Conservation (phyloP, 2,329 filamentous ascomycete genomes). For the Aspergillus jensenii region DNA sequence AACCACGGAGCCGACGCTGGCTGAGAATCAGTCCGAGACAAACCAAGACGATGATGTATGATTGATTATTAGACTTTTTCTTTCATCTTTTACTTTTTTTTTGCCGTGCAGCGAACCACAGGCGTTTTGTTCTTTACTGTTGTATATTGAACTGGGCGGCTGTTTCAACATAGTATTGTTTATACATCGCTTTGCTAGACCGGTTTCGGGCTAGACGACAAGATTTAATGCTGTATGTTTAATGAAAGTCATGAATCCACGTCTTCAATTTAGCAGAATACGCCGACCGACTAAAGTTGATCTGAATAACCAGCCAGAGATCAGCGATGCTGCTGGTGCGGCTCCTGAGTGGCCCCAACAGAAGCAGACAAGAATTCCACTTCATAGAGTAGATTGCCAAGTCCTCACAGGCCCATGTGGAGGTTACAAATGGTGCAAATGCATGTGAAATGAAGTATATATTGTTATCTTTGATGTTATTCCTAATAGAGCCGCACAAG, state of each 20-base stretch:
- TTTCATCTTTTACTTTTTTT: not conserved
- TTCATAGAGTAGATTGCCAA: too few relatives aligned
- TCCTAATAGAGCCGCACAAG: too few relatives aligned
- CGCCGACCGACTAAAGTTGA: not conserved
- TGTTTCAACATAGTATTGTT: constrained; percentile 11
- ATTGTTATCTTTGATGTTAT: too few relatives aligned
- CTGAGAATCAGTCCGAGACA: not conserved
- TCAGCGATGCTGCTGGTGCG: too few relatives aligned
- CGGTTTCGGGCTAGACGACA: not conserved
- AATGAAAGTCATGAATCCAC: constrained; percentile 1
- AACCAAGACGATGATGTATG: not conserved
- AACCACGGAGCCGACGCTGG: constrained; percentile 5
- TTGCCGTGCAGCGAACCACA: not conserved
- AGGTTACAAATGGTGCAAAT: too few relatives aligned
- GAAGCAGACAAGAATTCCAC: too few relatives aligned
- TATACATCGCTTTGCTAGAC: not conserved
- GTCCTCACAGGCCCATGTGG: too few relatives aligned
- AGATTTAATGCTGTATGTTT: not conserved
- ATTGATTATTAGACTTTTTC: not conserved
- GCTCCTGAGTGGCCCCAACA: too few relatives aligned
- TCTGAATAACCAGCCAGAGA: not conserved
- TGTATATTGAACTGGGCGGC: constrained; percentile 14
- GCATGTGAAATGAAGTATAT: too few relatives aligned
- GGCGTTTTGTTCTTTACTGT: not conserved
- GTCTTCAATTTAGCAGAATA: not conserved